Evolutionary conservation across 345 rosid genomes (phyloP), one percentile per base, ranked within the genome.

Genomic region (Physaria fendleri): DNA sequence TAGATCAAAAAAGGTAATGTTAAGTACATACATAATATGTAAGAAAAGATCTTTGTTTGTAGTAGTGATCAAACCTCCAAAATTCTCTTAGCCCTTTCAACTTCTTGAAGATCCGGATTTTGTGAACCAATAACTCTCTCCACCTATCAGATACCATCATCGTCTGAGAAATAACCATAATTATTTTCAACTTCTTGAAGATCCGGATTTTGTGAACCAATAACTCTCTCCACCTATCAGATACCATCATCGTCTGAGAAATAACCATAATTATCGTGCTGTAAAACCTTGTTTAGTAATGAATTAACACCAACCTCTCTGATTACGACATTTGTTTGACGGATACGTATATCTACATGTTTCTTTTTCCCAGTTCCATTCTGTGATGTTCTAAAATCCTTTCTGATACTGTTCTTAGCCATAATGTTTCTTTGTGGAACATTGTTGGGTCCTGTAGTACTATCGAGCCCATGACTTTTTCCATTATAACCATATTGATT

Each of bases 321-420:
- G 48, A 86, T 66, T 34, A 89, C 62, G 66, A 80, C 73, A 76
- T 79, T 80, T 16, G 95, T 89, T 50, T 78, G 90, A 64, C 76
- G 91, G 70, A 89, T 85, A 58, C 78, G 80, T 65, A 89, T 82
- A 47, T 82, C 88, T 33, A 60, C 59, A 46, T 65, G 66, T 66
- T 78, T 89, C 70, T 77, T 89, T 77, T 79, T 85, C 45, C 87
- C 89, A 74, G 70, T 70, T 46, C 92, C 97, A 78, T 89, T 89
- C 66, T 85, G 95, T 14, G 80, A 58, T 14, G 81, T 76, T 43
- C 77, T 62, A 64, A 83, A 76, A 59, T 84, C 89, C 76, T 81
- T 88, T 76, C 84, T 85, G n/a, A 81, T 71, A 69, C 73, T 78
- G 77, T 74, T 77, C 49, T 79, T 88, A 44, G 71, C 27, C 4